Evolutionary conservation across 2,329 filamentous ascomycete species (phyloP).

Genomic region (Arthroderma sp.): DNA sequence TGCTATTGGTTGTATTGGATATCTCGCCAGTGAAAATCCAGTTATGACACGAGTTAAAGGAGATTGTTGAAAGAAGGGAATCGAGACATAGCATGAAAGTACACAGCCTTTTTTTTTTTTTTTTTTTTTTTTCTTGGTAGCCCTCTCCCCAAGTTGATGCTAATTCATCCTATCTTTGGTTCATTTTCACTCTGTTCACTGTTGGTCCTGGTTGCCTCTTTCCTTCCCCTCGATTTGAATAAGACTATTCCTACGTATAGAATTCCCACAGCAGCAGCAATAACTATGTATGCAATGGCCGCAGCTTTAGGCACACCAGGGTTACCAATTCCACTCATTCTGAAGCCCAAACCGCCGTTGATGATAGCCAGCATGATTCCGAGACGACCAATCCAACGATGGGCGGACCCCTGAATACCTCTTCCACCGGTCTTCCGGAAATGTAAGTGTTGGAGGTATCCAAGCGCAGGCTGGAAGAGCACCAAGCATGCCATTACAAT

Average conservation of each 20-base stretch:
- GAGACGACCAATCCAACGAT: conserved; percentile 43
- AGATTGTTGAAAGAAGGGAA: too few relatives aligned
- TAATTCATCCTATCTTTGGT: too few relatives aligned
- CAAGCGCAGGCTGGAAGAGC: conserved; percentile 42
- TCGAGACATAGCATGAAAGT: too few relatives aligned
- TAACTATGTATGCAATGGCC: conserved; percentile 36
- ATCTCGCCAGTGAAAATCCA: too few relatives aligned
- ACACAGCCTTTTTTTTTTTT: too few relatives aligned
- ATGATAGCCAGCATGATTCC: conserved; percentile 41
- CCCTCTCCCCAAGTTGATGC: too few relatives aligned
- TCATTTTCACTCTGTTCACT: too few relatives aligned
- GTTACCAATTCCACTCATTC: conserved; percentile 30
- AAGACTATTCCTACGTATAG: conserved; percentile 22
- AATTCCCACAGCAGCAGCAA: conserved; percentile 36
- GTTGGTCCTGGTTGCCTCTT: neutral
- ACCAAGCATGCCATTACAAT: conserved; percentile 39
- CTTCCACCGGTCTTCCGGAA: conserved; percentile 36
- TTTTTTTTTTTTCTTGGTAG: too few relatives aligned
- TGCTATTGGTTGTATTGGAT: too few relatives aligned
- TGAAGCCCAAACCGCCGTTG: conserved; percentile 44
- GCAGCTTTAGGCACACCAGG: conserved; percentile 15
- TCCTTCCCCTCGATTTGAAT: conserved; percentile 5
- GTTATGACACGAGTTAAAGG: too few relatives aligned
- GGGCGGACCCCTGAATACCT: conserved; percentile 30
- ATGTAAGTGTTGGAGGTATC: conserved; percentile 38